Conservation (phyloP, 306 rosid species). For the Cucurbita argyrosperma region DNA sequence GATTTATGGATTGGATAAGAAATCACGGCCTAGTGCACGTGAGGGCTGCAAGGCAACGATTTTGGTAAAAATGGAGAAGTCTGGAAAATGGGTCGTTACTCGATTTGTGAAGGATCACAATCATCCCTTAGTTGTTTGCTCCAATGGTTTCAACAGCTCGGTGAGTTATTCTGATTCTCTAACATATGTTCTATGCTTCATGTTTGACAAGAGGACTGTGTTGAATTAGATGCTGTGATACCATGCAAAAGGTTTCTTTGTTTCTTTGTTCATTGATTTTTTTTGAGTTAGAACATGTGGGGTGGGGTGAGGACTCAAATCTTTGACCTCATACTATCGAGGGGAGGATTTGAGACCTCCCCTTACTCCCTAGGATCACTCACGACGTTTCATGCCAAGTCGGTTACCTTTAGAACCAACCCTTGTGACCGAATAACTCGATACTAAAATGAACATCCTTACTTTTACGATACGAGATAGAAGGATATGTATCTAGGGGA, state of each 20-base stretch:
- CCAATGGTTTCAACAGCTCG: constrained; percentile 57
- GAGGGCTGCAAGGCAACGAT: constrained; percentile 95
- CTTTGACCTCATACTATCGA: no score
- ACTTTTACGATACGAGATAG: neutral
- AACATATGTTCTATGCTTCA: neutral
- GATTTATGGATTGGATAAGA: constrained; percentile 41
- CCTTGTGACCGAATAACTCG: no score
- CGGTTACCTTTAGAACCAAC: neutral
- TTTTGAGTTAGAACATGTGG: neutral
- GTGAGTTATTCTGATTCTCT: constrained; percentile 32
- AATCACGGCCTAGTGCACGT: constrained; percentile 69
- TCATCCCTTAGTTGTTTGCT: constrained; percentile 59
- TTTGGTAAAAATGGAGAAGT: constrained; percentile 76
- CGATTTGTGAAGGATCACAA: constrained; percentile 82
- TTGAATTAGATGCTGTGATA: neutral
- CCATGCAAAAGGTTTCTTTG: neutral
- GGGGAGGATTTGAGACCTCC: neutral
- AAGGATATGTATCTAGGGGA: neutral
- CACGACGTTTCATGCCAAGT: neutral
- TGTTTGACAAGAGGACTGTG: neutral
- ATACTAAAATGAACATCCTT: no score
- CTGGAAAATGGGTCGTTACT: constrained; percentile 85
- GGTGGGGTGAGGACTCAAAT: neutral
- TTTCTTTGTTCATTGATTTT: no score
- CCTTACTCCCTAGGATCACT: neutral